These are phyloP conservation scores for Xerocomellus chrysenteron DNA, from an alignment of 768 basidiomycete genomes.

Conservation along the genomic window DNA sequence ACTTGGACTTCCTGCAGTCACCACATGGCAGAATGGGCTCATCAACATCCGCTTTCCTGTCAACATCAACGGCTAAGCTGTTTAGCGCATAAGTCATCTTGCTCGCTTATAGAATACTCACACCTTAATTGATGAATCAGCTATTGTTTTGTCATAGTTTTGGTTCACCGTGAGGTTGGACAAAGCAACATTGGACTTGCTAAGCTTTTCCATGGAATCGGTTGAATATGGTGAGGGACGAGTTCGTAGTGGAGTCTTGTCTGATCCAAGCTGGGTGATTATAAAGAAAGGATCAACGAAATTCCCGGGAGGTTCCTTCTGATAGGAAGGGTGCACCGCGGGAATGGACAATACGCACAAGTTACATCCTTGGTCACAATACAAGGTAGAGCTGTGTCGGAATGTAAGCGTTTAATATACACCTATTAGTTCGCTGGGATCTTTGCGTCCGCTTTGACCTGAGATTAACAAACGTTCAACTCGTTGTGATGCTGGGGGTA, in stretches of 20 bases:
- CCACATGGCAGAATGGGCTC: not conserved
- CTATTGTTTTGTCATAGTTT: no score
- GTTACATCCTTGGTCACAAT: not conserved
- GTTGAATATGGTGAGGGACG: not conserved
- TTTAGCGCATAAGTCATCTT: not conserved
- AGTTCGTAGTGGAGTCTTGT: not conserved
- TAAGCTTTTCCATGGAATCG: not conserved
- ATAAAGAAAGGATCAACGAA: not conserved
- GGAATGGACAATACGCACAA: not conserved
- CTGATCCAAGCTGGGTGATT: not conserved
- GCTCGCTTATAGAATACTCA: not conserved
- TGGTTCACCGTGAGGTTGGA: no score
- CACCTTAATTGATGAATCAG: no score
- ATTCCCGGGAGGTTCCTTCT: not conserved
- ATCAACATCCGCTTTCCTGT: conserved; percentile 1
- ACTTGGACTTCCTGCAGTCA: not conserved
- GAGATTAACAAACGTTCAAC: no score
- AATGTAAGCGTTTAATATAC: no score
- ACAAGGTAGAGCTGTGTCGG: not conserved
- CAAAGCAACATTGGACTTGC: not conserved
- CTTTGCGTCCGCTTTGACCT: no score
- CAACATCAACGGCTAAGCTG: not conserved
- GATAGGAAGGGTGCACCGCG: not conserved
- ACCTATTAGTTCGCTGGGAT: no score
- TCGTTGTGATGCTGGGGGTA: not conserved